These are phyloP conservation scores for Pecoramyces ruminantium DNA, from an alignment of 192 early-diverging fungal species.

Conservation along the genomic window DNA sequence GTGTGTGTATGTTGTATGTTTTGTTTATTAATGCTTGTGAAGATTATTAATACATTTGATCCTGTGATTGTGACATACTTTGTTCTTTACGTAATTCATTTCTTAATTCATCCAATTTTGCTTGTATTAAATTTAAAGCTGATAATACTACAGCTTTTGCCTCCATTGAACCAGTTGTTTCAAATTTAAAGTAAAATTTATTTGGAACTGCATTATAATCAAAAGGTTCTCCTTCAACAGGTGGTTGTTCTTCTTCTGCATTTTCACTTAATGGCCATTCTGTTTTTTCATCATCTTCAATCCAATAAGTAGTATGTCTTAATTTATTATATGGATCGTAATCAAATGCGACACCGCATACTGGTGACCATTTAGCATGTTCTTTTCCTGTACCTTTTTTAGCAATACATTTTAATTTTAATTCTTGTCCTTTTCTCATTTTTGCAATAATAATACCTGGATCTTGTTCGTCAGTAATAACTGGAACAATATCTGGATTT, in stretches of 20 bases:
- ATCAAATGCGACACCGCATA: constrained; percentile 60
- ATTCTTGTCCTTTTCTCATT: constrained; percentile 80
- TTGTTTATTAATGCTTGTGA: no score
- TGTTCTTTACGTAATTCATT: background rate
- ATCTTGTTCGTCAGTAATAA: constrained; percentile 32
- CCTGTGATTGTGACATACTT: background rate
- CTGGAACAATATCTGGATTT: constrained; percentile 19
- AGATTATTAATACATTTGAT: background rate
- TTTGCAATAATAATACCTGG: constrained; percentile 69
- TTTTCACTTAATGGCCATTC: constrained; percentile 58
- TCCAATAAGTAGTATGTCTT: constrained; percentile 68
- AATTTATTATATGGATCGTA: constrained; percentile 94
- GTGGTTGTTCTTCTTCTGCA: constrained; percentile 13
- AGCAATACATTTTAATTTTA: constrained; percentile 78
- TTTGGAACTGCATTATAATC: constrained; percentile 69
- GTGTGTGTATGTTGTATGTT: no score
- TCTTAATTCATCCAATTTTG: constrained; percentile 14
- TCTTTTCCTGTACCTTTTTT: constrained; percentile 96
- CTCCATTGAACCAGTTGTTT: constrained; percentile 30
- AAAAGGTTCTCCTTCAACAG: constrained; percentile 26
- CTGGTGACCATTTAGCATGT: constrained; percentile 94
- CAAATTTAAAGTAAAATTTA: constrained; percentile 57
- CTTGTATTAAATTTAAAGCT: constrained; percentile 15
- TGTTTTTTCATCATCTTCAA: constrained; percentile 60
- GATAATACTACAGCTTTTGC: constrained; percentile 19